A percentile compares a stretch with the other conserved stretches of the same genome.
Conservation (phyloP, 208 protist genomes). For the Trichomonas tenax region DNA sequence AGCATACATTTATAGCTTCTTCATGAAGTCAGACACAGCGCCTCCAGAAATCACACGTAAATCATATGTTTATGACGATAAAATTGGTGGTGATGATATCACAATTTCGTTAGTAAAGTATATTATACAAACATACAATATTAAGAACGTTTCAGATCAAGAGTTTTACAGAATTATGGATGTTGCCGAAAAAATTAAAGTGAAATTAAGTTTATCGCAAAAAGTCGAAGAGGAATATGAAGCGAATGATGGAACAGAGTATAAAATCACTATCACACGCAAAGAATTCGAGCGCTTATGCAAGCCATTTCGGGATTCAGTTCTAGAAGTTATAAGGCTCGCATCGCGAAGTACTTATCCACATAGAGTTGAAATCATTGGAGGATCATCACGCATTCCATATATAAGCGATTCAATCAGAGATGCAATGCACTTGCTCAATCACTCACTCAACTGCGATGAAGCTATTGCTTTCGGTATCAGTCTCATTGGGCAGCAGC, state of each 20-base stretch:
- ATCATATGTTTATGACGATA: not conserved
- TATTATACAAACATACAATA: not conserved
- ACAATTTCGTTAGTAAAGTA: not conserved
- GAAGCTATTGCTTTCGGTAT: not conserved
- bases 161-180: not conserved
- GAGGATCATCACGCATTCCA: not conserved
- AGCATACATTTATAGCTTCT: not conserved
- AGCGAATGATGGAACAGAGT: not conserved
- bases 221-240: not conserved
- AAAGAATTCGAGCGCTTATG: not conserved
- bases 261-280: not conserved
- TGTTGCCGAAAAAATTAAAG: conserved; percentile 5
- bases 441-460: not conserved
- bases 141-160: not conserved
- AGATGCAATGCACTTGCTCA: not conserved
- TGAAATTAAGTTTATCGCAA: not conserved
- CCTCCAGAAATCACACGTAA: not conserved
- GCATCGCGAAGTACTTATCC: not conserved
- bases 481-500: not conserved
- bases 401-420: not conserved
- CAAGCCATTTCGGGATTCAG: not conserved
- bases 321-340: not conserved
- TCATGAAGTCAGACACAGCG: not conserved
- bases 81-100: not conserved
- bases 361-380: not conserved